Conservation (phyloP, 192 early-diverging fungal species). For the Gaertneriomyces sp. region DNA sequence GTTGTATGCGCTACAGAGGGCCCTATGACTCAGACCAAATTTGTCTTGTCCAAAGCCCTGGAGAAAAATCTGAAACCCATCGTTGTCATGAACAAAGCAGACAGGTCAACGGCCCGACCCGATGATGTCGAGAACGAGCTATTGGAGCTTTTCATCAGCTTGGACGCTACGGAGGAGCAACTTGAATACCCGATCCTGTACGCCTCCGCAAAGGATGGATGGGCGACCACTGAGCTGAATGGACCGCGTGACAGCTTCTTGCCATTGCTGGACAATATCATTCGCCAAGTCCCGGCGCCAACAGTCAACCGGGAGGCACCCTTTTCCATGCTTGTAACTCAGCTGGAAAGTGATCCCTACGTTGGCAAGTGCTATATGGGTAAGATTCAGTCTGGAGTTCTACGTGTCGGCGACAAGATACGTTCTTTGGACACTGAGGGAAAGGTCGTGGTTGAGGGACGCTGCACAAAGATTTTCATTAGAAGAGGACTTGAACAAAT, state of each 20-base stretch:
- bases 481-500: slow-evolving; percentile 64
- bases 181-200: slow-evolving; percentile 74
- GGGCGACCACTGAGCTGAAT: slow-evolving; percentile 60
- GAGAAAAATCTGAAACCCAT: slow-evolving; percentile 64
- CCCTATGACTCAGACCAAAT: slow-evolving; percentile 87
- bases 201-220: slow-evolving; percentile 81
- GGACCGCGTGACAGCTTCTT: slow-evolving; percentile 32
- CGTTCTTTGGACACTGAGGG: slow-evolving; percentile 69
- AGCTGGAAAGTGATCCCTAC: slow-evolving; percentile 78
- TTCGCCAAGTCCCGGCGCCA: slow-evolving; percentile 66
- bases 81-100: slow-evolving; percentile 83
- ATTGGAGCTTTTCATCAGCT: slow-evolving; percentile 73
- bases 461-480: slow-evolving; percentile 72
- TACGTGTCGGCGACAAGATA: slow-evolving; percentile 72
- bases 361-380: slow-evolving; percentile 81
- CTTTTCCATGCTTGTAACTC: slow-evolving; percentile 82
- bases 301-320: slow-evolving; percentile 57
- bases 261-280: slow-evolving; percentile 71
- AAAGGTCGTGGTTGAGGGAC: slow-evolving; percentile 61
- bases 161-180: slow-evolving; percentile 77
- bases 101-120: slow-evolving; percentile 68
- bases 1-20: slow-evolving; percentile 86
- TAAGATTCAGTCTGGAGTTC: slow-evolving; percentile 64
- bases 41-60: slow-evolving; percentile 79
- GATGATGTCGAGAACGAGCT: slow-evolving; percentile 77